These are phyloP conservation scores for Solanum pinnatisectum DNA, from an alignment of 257 asterid genomes.

Conservation along the genomic window DNA sequence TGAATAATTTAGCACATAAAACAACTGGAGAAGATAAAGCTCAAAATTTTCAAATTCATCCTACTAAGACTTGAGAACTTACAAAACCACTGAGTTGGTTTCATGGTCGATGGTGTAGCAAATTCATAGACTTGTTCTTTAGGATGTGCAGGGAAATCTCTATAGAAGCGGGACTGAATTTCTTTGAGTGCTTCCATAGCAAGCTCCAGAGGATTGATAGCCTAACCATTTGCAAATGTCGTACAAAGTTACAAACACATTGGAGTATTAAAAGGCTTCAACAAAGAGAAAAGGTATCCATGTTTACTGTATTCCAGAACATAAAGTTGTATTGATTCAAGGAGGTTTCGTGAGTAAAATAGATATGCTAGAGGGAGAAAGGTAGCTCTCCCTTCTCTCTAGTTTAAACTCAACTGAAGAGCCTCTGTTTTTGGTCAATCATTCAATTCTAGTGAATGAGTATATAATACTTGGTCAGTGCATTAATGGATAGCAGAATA, in stretches of 20 bases:
- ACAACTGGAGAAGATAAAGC: not conserved
- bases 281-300: not conserved
- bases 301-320: not conserved
- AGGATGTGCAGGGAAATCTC: conserved; percentile 86
- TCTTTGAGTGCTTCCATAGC: conserved; percentile 91
- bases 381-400: not conserved
- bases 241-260: not conserved
- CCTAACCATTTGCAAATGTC: conserved; percentile 26
- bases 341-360: not conserved
- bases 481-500: not conserved
- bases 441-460: not conserved
- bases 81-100: conserved; percentile 97
- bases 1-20: not conserved
- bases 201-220: conserved; percentile 90
- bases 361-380: not conserved
- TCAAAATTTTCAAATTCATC: not conserved
- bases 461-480: not conserved
- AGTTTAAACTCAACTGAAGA: not conserved
- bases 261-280: not conserved
- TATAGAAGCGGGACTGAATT: conserved; percentile 66
- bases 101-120: conserved; percentile 98
- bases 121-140: conserved; percentile 66
- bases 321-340: not conserved
- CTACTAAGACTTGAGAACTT: conserved; percentile 24
- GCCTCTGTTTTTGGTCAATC: not conserved